A percentile compares a stretch with the other conserved stretches of the same genome.
Evolutionary conservation across 2,329 filamentous ascomycete genomes (phyloP).

Genomic region (Colletotrichum gigasporum): DNA sequence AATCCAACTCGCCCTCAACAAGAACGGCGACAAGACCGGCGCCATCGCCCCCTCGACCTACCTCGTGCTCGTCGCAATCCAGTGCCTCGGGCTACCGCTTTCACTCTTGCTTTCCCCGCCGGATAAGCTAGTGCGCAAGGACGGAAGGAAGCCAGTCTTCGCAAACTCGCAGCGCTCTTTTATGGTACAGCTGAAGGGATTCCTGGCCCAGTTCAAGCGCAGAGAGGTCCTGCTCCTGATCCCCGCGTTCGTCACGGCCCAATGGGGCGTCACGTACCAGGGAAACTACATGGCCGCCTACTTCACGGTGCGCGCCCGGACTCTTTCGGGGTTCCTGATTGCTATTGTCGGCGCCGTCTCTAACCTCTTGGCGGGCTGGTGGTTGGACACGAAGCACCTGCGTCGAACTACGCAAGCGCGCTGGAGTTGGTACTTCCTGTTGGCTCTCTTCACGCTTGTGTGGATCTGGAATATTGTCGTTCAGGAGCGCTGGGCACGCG

Average conservation of each 20-base stretch:
- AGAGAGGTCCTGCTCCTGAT: constrained; percentile 29
- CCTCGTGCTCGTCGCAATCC: constrained; percentile 51
- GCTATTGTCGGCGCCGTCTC: constrained; percentile 47
- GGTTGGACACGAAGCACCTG: constrained; percentile 24
- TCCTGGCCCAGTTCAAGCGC: constrained; percentile 12
- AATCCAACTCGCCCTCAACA: constrained; percentile 60
- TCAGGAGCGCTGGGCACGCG: constrained; percentile 24
- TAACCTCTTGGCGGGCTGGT: constrained; percentile 28
- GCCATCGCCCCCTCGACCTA: constrained; percentile 54
- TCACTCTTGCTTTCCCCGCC: constrained; percentile 54
- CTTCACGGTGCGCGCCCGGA: constrained; percentile 28
- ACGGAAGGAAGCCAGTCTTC: constrained; percentile 40
- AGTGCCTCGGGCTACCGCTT: constrained; percentile 55
- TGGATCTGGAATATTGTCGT: constrained; percentile 29
- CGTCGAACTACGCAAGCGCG: constrained; percentile 21
- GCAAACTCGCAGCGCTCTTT: constrained; percentile 42
- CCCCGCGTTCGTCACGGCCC: constrained; percentile 31
- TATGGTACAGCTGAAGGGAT: constrained; percentile 6
- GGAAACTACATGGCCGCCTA: constrained; percentile 34
- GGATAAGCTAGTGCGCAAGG: constrained; percentile 51
- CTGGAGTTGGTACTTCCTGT: constrained; percentile 25
- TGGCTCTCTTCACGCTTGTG: constrained; percentile 14
- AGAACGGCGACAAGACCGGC: constrained; percentile 49
- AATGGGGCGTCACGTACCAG: constrained; percentile 34
- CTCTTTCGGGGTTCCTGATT: constrained; percentile 42